phyloP scores from a whole-genome alignment of 441 rosid species.

The Bruguiera hainesii region DNA sequence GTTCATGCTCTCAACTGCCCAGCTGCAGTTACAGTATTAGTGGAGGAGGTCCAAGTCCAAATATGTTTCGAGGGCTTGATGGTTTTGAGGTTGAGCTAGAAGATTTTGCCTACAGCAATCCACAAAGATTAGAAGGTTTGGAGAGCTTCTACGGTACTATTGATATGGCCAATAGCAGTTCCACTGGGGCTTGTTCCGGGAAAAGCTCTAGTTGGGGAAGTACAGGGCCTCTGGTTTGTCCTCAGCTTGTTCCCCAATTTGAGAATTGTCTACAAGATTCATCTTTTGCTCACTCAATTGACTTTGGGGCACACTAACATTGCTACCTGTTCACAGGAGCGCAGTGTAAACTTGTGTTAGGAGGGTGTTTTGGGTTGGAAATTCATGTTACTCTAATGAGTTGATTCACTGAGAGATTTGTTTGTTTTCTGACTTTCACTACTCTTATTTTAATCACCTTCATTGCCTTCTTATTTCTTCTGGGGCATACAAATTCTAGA shows the following conservation, averaged over 20 bases:
- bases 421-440: slow-evolving; percentile 11
- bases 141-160: slow-evolving; percentile 31
- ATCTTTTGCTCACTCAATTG: slow-evolving; percentile 33
- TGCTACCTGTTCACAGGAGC: background rate
- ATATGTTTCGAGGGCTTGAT: slow-evolving; percentile 24
- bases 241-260: slow-evolving; percentile 29
- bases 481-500: background rate
- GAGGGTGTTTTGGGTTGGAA: slow-evolving; percentile 13
- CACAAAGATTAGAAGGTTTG: slow-evolving; percentile 21
- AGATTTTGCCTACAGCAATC: slow-evolving; percentile 24
- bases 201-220: slow-evolving; percentile 46
- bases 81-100: slow-evolving; percentile 21
- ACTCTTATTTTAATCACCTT: slow-evolving; percentile 1
- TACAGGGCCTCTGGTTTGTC: slow-evolving; percentile 31
- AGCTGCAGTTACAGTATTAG: slow-evolving; percentile 10
- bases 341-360: slow-evolving; percentile 23
- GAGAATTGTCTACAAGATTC: slow-evolving; percentile 35
- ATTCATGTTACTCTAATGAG: slow-evolving; percentile 11
- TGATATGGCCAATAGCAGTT: slow-evolving; percentile 26
- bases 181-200: slow-evolving; percentile 29
- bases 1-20: slow-evolving; percentile 19
- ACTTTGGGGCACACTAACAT: slow-evolving; percentile 31
- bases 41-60: slow-evolving; percentile 11
- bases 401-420: slow-evolving; percentile 13
- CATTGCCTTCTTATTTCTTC: background rate